phyloP scores from a whole-genome alignment of 2,329 filamentous ascomycete genomes.

The Cordyceps fumosorosea region DNA sequence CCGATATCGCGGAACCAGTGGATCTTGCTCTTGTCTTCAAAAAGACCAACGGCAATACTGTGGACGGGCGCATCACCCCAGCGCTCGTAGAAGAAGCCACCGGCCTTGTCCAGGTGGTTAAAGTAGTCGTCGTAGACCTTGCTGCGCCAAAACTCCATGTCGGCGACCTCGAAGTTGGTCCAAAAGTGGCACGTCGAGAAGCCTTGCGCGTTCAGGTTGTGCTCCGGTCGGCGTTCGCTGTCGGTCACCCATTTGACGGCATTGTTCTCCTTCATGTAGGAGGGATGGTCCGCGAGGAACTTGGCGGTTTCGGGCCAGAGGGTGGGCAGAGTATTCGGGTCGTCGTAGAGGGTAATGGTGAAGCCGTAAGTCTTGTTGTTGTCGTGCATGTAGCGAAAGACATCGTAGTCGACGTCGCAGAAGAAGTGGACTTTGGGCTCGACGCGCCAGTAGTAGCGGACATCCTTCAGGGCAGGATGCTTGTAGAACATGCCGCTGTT shows the following conservation, averaged over 20 bases:
- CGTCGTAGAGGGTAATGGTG: conserved; percentile 95
- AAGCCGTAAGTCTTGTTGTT: conserved; percentile 99
- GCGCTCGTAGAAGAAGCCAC: conserved; percentile 60
- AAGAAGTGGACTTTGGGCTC: conserved; percentile 99
- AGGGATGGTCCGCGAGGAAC: conserved; percentile 78
- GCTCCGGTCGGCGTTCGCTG: conserved; percentile 64
- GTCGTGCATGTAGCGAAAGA: conserved; percentile 97
- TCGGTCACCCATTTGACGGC: conserved; percentile 86
- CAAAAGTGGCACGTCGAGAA: conserved; percentile 99
- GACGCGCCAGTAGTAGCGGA: conserved; percentile 95
- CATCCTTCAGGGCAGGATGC: conserved; percentile 76
- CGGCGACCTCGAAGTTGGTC: conserved; percentile 96
- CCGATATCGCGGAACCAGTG: conserved; percentile 99
- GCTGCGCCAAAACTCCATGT: conserved; percentile 88
- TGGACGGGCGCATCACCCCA: conserved; percentile 96
- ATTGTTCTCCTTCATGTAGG: conserved; percentile 76
- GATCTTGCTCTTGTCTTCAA: conserved; percentile 84
- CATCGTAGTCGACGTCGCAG: conserved; percentile 96
- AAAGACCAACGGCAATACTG: conserved; percentile 84
- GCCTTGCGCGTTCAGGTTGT: conserved; percentile 75
- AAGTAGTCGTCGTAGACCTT: conserved; percentile 93
- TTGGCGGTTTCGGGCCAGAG: conserved; percentile 95
- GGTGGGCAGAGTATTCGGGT: conserved; percentile 74
- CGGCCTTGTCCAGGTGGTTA: conserved; percentile 82
- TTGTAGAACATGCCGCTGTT: conserved; percentile 98